Conservation (phyloP, 306 rosid species). For the Quercus robur region DNA sequence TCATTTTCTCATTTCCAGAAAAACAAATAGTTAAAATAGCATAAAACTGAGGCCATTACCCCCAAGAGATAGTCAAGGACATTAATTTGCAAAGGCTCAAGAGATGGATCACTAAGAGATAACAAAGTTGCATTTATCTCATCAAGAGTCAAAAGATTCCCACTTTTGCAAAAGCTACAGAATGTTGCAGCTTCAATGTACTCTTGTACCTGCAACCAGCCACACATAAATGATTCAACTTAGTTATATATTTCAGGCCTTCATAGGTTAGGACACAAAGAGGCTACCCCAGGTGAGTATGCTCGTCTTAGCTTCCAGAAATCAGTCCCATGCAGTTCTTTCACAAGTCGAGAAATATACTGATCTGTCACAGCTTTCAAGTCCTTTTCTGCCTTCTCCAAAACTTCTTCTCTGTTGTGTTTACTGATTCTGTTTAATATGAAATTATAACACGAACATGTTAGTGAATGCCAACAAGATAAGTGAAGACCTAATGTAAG, state of each 20-base stretch:
- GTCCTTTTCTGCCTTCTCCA: constrained; percentile 90
- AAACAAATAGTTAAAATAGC: not conserved
- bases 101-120: constrained; percentile 70
- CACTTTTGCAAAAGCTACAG: constrained; percentile 81
- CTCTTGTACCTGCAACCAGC: constrained; percentile 75
- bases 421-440: constrained; percentile 64
- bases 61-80: constrained; percentile 90
- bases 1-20: not conserved
- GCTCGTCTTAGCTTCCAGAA: constrained; percentile 99
- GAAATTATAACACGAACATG: not conserved
- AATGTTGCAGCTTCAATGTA: constrained; percentile 94
- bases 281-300: constrained; percentile 87
- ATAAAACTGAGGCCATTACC: constrained; percentile 42
- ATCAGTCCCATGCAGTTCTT: constrained; percentile 84
- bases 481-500: not conserved
- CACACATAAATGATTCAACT: constrained; percentile 24
- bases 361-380: constrained; percentile 65
- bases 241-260: not conserved
- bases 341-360: constrained; percentile 55
- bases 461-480: not conserved
- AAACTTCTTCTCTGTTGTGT: constrained; percentile 71
- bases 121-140: constrained; percentile 69
- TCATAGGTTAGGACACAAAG: constrained; percentile 20
- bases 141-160: constrained; percentile 80
- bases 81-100: constrained; percentile 82